Conservation (phyloP, 345 rosid species). For the Sapria himalayana region DNA sequence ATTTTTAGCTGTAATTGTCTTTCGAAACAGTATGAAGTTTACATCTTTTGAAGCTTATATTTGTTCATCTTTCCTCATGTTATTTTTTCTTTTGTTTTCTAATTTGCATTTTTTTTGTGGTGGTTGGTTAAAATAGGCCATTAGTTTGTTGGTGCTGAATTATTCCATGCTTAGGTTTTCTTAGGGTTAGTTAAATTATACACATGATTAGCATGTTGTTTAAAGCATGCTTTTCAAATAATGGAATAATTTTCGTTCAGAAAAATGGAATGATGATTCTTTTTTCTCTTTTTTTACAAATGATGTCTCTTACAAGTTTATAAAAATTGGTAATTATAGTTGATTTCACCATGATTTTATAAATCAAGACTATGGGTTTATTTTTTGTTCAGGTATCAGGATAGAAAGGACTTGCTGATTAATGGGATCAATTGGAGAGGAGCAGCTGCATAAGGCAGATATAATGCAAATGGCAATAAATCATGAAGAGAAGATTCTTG, state of each 20-base stretch:
- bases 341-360: slow-evolving; percentile 9
- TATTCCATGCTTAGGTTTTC: slow-evolving; percentile 17
- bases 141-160: slow-evolving; percentile 19
- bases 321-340: slow-evolving; percentile 12
- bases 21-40: too few relatives aligned
- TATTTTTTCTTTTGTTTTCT: too few relatives aligned
- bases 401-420: slow-evolving; percentile 12
- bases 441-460: slow-evolving; percentile 49
- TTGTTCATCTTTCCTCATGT: too few relatives aligned
- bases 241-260: slow-evolving; percentile 13
- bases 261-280: slow-evolving; percentile 22
- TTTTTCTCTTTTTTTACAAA: slow-evolving; percentile 20
- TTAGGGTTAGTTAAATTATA: slow-evolving; percentile 28
- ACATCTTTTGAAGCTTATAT: too few relatives aligned
- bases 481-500: slow-evolving; percentile 77
- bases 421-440: slow-evolving; percentile 74
- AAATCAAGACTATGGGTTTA: slow-evolving; percentile 11
- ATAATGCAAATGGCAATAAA: slow-evolving; percentile 37
- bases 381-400: slow-evolving; percentile 9
- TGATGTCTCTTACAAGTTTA: slow-evolving; percentile 16
- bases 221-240: too few relatives aligned
- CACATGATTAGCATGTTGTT: slow-evolving; percentile 24
- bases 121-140: slow-evolving; percentile 17
- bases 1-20: too few relatives aligned
- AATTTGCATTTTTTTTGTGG: slow-evolving; percentile 10